Base-by-base conservation (phyloP, 352 stramenopile genomes). In the Pythium brachiatum region DNA sequence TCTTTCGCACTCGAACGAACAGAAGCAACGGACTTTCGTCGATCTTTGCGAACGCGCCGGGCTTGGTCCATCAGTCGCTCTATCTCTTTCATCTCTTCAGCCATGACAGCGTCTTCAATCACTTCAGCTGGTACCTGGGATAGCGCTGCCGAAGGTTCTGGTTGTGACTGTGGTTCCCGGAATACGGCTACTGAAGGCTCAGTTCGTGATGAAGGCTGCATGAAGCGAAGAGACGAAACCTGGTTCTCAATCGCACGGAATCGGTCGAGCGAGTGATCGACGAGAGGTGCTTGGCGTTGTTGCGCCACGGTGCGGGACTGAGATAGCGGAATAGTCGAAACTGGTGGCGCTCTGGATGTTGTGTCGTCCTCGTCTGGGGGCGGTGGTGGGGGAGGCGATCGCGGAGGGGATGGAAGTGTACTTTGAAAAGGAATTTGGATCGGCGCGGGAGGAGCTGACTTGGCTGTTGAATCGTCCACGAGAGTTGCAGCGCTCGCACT, bases 1-100 rank as follows among this genome's bases (percentile, higher is more conserved):
- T 95, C 86, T 62, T 79, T 88, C 12, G 63, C 61, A 41, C 66
- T 89, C 7, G 71, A 60, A 59, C 72, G 71, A 41, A 75, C 59
- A 2, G n/a, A n/a, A n/a, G 23, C 27, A 11, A 60, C 57, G 23
- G 57, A 52, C 23, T 64, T 70, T 1, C 73, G 69, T 7, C 79
- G 73, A 21, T 72, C 59, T 3, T 62, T 32, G 18, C 75, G 78
- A 39, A 72, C 11, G 15, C 63, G 66, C 20, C 76, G 73, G 0
- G 78, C 85, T 27, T 76, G 72, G 2, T 78, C 67, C 34, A 89
- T 63, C 51, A 88, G 68, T 3, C 78, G 64, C 32, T 90, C 72
- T 32, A 89, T 83, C 50, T 86, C 77, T 51, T 76, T 64, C n/a
- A 83, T 74, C 38, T 68, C 58, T 13, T 57, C 46, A 36, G 46